Evolutionary conservation across 108 stramenopile species (phyloP).

Genomic region (Skeletonema marinoi): DNA sequence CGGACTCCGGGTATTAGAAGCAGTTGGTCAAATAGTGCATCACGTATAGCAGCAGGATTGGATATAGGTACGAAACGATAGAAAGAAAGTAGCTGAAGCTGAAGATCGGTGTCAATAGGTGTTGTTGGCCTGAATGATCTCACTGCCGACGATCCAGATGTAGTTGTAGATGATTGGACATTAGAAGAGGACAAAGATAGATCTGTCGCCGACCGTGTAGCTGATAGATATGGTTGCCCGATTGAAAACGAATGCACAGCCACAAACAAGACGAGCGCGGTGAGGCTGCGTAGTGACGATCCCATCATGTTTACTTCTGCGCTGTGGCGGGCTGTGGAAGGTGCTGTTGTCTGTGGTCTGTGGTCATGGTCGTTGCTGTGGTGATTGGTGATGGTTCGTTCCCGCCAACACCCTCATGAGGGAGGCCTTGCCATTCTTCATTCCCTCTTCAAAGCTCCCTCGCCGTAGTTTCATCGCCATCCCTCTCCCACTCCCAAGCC

Average conservation of each 20-base stretch:
- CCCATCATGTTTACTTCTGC: not conserved
- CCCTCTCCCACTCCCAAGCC: too few relatives aligned
- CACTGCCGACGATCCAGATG: slow-evolving; percentile 38
- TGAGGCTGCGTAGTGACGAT: not conserved
- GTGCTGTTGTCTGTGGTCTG: too few relatives aligned
- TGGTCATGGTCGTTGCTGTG: too few relatives aligned
- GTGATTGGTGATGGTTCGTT: too few relatives aligned
- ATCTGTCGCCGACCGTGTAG: not conserved
- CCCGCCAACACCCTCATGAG: too few relatives aligned
- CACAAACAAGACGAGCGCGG: not conserved
- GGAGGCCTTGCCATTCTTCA: not conserved
- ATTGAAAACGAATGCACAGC: not conserved
- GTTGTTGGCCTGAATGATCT: slow-evolving; percentile 29
- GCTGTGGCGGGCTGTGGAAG: not conserved
- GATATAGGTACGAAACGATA: slow-evolving; percentile 51
- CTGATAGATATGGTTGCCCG: not conserved
- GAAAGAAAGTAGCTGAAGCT: slow-evolving; percentile 58
- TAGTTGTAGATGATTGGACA: not conserved
- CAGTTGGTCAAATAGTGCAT: slow-evolving; percentile 43
- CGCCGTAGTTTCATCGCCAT: too few relatives aligned
- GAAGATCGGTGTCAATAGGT: not conserved
- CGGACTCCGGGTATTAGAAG: slow-evolving; percentile 38
- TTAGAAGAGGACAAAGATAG: not conserved
- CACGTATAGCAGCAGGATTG: slow-evolving; percentile 36
- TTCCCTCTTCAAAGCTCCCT: too few relatives aligned